Conservation (phyloP, 768 basidiomycete genomes). For the Naganishia friedmannii region DNA sequence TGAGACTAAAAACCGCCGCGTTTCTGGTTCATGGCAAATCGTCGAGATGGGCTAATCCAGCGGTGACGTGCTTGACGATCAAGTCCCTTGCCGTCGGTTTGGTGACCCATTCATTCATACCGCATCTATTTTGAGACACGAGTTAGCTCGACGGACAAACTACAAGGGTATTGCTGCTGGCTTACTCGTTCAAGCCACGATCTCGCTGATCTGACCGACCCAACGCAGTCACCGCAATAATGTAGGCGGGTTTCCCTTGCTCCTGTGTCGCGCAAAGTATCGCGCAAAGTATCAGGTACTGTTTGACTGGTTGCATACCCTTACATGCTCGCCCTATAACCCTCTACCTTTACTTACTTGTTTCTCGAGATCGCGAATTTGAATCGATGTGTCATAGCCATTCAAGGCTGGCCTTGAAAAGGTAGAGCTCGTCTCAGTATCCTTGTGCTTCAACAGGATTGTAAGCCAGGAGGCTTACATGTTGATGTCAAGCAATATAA, state of each 20-base stretch:
- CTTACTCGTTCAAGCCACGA: constrained; percentile 11
- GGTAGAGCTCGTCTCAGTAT: background rate
- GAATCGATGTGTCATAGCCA: background rate
- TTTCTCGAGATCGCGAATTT: constrained; percentile 10
- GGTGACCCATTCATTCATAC: constrained; percentile 18
- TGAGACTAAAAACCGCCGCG: too few relatives aligned
- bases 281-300: too few relatives aligned
- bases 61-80: background rate
- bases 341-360: too few relatives aligned
- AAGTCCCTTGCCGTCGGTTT: background rate
- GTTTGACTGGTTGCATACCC: too few relatives aligned
- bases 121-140: background rate
- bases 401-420: background rate
- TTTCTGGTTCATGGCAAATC: background rate
- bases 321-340: too few relatives aligned
- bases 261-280: too few relatives aligned
- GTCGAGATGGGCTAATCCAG: background rate
- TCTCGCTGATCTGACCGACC: constrained; percentile 16
- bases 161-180: background rate
- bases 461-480: background rate
- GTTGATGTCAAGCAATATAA: constrained; percentile 13
- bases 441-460: background rate
- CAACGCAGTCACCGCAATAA: constrained; percentile 1
- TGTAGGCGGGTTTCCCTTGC: background rate
- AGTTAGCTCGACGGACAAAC: background rate